Base-by-base conservation (phyloP, 805 yeast genomes). In the Pichia heedii region DNA sequence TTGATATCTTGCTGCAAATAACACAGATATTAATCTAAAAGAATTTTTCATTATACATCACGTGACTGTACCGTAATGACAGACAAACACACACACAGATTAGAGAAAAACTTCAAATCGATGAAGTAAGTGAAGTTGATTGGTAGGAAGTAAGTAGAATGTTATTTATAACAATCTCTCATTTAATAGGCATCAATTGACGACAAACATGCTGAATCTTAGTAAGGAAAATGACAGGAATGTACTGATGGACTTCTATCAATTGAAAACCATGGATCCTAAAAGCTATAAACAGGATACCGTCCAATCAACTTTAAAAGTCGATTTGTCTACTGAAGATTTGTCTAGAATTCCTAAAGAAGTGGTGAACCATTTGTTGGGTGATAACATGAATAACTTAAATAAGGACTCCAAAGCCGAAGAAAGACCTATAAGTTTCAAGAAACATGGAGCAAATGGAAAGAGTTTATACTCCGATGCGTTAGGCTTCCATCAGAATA, bases 401-500 rank as follows among this genome's bases (percentile, higher is more conserved):
- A 37, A 24, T 4, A 38, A 38, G 9, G 10, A 34, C 16, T 18
- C 42, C 4, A 33, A 32, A 15, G 39, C 22, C 1, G 32, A 16
- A 1, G 15, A 19, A 10, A 38, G 39, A 16, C 40, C 36, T 10
- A 32, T 21, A 2, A 36, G 41, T 21, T 9, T 29, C 10, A 43
- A 22, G 15, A 35, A 39, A n/a, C 21, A 34, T 3, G 24, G 47
- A 22, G 21, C 42, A 11, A 46, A 47, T 24, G n/a, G 32, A 12
- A 29, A 29, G 15, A 16, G 15, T 29, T 16, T 10, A 13, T 49
- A 49, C 18, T 21, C 36, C 5, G 87, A 81, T 51, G 84, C 86
- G 1, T 59, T 81, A 46, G 80, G 79, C 5, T 70, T 71, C 24
- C 67, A 69, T n/a, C 64, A 62, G 21, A 67, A 74, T 3, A 63